Conservation (phyloP, 1,284 basidiomycete genomes). For the Fomitiporia mediterranea region DNA sequence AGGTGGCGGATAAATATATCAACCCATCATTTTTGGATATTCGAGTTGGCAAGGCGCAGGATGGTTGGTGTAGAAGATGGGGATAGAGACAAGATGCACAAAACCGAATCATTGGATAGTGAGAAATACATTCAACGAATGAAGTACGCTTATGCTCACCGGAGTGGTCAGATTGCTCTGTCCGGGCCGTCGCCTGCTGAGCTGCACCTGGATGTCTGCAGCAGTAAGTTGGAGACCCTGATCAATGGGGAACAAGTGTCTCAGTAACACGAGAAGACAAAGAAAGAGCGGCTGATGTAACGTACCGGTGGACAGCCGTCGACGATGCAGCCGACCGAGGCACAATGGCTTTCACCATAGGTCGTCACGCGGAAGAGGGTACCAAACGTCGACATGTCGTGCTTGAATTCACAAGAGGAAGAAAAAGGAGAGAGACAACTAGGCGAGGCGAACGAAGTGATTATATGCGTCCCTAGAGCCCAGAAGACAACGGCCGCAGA, state of each 20-base stretch:
- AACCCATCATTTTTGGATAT: too few relatives aligned
- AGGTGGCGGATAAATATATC: too few relatives aligned
- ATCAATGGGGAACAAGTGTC: neutral
- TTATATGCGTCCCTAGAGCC: slow-evolving; percentile 10
- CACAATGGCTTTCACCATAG: slow-evolving; percentile 97
- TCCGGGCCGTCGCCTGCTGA: slow-evolving; percentile 89
- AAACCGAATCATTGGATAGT: too few relatives aligned
- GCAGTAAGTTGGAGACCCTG: slow-evolving; percentile 82
- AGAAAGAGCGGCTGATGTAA: slow-evolving; percentile 16
- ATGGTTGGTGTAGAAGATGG: too few relatives aligned
- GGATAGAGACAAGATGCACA: too few relatives aligned
- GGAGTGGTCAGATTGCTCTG: slow-evolving; percentile 97
- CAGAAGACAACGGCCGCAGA: slow-evolving; percentile 20
- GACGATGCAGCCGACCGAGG: slow-evolving; percentile 95
- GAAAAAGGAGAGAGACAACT: too few relatives aligned
- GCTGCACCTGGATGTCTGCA: slow-evolving; percentile 87
- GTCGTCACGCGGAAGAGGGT: slow-evolving; percentile 91
- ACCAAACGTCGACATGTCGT: slow-evolving; percentile 88
- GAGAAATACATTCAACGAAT: too few relatives aligned
- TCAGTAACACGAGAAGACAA: neutral
- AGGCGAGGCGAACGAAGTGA: too few relatives aligned
- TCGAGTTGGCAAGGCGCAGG: too few relatives aligned
- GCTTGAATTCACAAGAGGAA: neutral
- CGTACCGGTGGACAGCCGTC: slow-evolving; percentile 93
- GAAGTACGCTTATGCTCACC: slow-evolving; percentile 42